These are phyloP conservation scores for Ustilago crameri DNA, from an alignment of 1,284 basidiomycete species.

Conservation along the genomic window DNA sequence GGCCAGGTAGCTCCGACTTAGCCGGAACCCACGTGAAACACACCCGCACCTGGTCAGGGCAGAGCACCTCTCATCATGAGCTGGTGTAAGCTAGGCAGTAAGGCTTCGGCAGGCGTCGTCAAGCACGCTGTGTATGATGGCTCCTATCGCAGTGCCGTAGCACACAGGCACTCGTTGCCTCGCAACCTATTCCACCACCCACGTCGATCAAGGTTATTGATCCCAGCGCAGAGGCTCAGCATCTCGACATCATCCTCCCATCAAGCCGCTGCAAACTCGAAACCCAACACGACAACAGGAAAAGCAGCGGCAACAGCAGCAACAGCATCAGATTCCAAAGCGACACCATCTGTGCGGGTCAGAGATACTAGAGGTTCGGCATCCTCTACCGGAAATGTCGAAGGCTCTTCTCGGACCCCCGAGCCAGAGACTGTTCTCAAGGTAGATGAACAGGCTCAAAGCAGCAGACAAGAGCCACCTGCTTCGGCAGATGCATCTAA, in stretches of 20 bases:
- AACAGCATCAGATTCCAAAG: neutral
- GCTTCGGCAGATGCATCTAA: slow-evolving; percentile 3
- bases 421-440: slow-evolving; percentile 23
- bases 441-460: slow-evolving; percentile 5
- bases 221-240: slow-evolving; percentile 9
- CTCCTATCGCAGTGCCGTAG: neutral
- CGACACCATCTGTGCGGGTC: slow-evolving; percentile 11
- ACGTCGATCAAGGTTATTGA: slow-evolving; percentile 19
- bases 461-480: neutral
- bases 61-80: slow-evolving; percentile 10
- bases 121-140: slow-evolving; percentile 11
- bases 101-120: slow-evolving; percentile 13
- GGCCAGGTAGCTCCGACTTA: neutral
- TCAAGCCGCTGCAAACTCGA: slow-evolving; percentile 6
- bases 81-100: slow-evolving; percentile 12
- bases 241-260: slow-evolving; percentile 17
- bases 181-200: slow-evolving; percentile 28
- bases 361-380: slow-evolving; percentile 21
- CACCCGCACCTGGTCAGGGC: too few species aligned
- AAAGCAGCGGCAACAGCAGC: neutral
- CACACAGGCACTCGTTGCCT: slow-evolving; percentile 26
- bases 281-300: slow-evolving; percentile 1
- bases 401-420: slow-evolving; percentile 14
- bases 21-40: neutral
- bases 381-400: slow-evolving; percentile 1